Conservation (phyloP, 768 basidiomycete species). For the Sutorius australiensis region DNA sequence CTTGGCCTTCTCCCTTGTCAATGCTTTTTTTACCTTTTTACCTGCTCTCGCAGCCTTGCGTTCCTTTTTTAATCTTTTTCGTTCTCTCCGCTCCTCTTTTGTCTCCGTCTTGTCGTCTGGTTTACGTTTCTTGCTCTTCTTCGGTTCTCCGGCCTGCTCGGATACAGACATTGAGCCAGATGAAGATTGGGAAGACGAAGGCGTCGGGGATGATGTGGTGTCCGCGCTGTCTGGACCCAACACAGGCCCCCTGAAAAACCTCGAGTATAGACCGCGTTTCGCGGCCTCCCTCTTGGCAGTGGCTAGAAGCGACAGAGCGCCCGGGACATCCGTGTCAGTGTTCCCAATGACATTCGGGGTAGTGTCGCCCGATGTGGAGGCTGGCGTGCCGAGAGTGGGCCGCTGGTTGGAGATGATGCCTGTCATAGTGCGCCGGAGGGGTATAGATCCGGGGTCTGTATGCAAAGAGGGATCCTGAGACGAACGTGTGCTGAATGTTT, state of each 20-base stretch:
- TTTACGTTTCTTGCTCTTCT: constrained; percentile 10
- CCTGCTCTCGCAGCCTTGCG: constrained; percentile 15
- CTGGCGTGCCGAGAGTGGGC: constrained; percentile 48
- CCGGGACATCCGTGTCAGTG: constrained; percentile 1
- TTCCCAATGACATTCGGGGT: constrained; percentile 33
- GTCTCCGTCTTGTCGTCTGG: constrained; percentile 8
- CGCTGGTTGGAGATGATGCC: constrained; percentile 74
- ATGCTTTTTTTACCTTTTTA: constrained; percentile 8
- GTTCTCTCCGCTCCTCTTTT: constrained; percentile 19
- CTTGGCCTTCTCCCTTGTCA: neutral
- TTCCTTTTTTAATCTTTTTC: constrained; percentile 24
- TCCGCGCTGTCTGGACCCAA: constrained; percentile 43
- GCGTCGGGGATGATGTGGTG: neutral
- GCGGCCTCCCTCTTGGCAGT: constrained; percentile 78
- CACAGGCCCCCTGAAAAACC: constrained; percentile 76
- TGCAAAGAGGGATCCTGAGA: constrained; percentile 14
- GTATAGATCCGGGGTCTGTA: constrained; percentile 12
- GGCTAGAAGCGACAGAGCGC: constrained; percentile 49
- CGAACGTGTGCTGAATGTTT: neutral
- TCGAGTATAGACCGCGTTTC: constrained; percentile 66
- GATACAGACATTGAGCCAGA: neutral
- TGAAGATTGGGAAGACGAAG: neutral
- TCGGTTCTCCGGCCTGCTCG: neutral
- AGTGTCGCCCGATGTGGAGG: constrained; percentile 41
- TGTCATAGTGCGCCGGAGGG: constrained; percentile 60